These are phyloP conservation scores for Pseudocercospora vitis DNA, from an alignment of 2,329 filamentous ascomycete species.

Conservation along the genomic window DNA sequence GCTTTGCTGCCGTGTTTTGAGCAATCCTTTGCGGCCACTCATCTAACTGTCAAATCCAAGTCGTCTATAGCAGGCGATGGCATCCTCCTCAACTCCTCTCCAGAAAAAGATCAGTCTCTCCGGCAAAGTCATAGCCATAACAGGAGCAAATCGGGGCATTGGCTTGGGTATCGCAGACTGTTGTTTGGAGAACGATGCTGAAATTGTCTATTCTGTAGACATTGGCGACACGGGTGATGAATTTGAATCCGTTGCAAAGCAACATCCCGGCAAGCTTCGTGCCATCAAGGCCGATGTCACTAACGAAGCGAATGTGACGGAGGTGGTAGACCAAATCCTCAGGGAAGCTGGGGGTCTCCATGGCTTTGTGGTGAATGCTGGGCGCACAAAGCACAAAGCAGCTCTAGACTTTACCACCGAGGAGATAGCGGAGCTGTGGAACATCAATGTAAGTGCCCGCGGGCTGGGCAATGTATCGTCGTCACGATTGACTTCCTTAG, in stretches of 20 bases:
- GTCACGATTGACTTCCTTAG: slow-evolving; percentile 31
- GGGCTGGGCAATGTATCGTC: neutral
- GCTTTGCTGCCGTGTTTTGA: neutral
- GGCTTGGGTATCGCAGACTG: slow-evolving; percentile 51
- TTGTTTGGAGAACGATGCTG: slow-evolving; percentile 49
- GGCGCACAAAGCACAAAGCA: slow-evolving; percentile 54
- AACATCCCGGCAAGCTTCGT: slow-evolving; percentile 44
- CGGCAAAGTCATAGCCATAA: slow-evolving; percentile 50
- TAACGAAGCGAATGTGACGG: slow-evolving; percentile 47
- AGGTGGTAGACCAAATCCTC: slow-evolving; percentile 49
- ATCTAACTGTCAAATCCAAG: too few species aligned
- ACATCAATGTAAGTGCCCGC: slow-evolving; percentile 38
- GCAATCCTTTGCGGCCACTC: too few species aligned
- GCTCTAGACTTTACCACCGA: slow-evolving; percentile 53
- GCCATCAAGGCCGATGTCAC: slow-evolving; percentile 51
- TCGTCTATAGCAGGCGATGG: too few species aligned
- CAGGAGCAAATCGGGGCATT: slow-evolving; percentile 51
- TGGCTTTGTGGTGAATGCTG: slow-evolving; percentile 55
- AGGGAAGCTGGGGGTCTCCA: slow-evolving; percentile 47
- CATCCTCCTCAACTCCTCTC: slow-evolving; percentile 1
- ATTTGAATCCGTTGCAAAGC: slow-evolving; percentile 42
- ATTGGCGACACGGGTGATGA: slow-evolving; percentile 47
- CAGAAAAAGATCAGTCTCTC: slow-evolving; percentile 22
- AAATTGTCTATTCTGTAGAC: slow-evolving; percentile 50
- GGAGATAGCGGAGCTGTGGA: slow-evolving; percentile 48